Conservation (phyloP, 2,329 filamentous ascomycete species). For the Cytospora mali region DNA sequence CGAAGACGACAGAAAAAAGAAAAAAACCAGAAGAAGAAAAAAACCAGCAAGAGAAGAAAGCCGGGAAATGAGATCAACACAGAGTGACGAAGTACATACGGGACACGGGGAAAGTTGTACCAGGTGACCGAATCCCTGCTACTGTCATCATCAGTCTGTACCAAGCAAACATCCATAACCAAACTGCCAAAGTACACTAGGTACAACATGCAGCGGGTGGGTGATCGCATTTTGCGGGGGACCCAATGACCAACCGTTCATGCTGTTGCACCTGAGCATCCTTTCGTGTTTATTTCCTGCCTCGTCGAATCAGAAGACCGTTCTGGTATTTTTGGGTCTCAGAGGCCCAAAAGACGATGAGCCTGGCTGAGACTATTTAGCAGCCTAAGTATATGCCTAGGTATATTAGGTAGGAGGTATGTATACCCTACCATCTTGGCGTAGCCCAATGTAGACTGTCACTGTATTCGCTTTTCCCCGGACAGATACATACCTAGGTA, state of each 20-base stretch:
- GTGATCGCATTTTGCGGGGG: not conserved
- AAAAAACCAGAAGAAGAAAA: not conserved
- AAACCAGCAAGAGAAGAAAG: no score
- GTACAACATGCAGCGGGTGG: no score
- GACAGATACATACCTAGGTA: no score
- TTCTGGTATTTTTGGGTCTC: not conserved
- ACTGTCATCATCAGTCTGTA: not conserved
- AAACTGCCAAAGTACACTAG: not conserved
- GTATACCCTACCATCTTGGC: no score
- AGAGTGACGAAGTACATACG: not conserved
- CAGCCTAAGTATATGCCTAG: no score
- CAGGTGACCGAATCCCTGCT: conserved; percentile 24
- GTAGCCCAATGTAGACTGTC: no score
- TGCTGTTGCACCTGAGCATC: not conserved
- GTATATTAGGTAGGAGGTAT: no score
- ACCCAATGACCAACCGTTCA: not conserved
- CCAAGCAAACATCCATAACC: conserved; percentile 6
- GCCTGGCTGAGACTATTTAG: not conserved
- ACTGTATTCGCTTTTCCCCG: no score
- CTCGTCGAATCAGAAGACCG: not conserved
- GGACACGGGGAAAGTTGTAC: conserved; percentile 15
- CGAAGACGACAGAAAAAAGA: not conserved
- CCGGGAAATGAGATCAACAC: conserved; percentile 18
- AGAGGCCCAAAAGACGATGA: not conserved
- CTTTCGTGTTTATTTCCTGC: not conserved